Evolutionary conservation across 2,329 filamentous ascomycete genomes (phyloP), one percentile per base, ranked within the genome.

Genomic region (Exophiala viscosa): DNA sequence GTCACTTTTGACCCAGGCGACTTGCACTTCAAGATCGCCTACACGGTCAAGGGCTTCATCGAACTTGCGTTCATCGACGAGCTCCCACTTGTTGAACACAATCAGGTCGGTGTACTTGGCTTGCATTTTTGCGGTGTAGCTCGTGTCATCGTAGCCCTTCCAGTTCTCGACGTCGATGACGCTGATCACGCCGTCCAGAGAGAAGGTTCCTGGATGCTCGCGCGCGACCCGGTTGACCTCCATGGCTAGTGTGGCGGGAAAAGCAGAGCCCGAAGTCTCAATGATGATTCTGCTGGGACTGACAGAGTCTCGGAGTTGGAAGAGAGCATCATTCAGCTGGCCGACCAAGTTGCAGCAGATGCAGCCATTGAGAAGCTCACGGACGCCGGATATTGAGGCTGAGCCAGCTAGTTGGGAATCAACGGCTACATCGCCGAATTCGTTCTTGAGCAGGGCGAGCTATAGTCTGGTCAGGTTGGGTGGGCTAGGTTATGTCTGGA

Each of bases 291-390:
- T 82, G 67, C 96, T 88, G 0, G 90, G 92, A 0, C 61, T 58
- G 5, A 79, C 73, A 34, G 79, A 73, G 20, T 74, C 70, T 45
- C 81, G 80, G 36, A 99, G 83, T 65, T 93, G 85, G 39, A 80
- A 73, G 14, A 99, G 83, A 1, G 92, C 91, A 43, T 87, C 84
- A 54, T 83, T 82, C 6, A 99, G 83, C 70, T 95, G 89, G 13
- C 93, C 93, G 55, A 99, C 92, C 20, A 97, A 86, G 69, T 97
- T 97, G 76, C 93, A 99, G 81, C 93, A 99, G 71, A 99, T 97
- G 74, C 93, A 97, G 61, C 92, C 93, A 69, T 96, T 95, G 48
- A 99, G 85, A 1, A 99, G 80, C 71, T 99, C 93, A 64, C 88
- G 87, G 3, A 96, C 91, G 50, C 90, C 92, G 1, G 89, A 86